phyloP scores from a whole-genome alignment of 1,139 yeast species.

The Debaryomyces udenii region DNA sequence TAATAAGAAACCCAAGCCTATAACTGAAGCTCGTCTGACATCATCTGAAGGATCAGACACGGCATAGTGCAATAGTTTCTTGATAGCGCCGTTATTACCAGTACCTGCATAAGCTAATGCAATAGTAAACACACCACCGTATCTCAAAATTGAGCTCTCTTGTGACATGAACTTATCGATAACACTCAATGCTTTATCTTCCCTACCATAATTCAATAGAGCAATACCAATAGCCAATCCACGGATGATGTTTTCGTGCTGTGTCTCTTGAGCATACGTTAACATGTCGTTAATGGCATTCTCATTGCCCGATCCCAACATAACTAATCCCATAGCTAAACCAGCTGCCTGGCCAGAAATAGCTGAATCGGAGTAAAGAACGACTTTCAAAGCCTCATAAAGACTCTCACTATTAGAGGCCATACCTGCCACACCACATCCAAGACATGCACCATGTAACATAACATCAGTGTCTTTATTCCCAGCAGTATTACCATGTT shows the following conservation, averaged over 20 bases:
- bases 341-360: conserved; percentile 98
- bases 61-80: conserved; percentile 85
- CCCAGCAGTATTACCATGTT: conserved; percentile 66
- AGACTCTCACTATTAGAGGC: conserved; percentile 75
- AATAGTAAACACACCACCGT: conserved; percentile 93
- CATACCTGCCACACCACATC: conserved; percentile 97
- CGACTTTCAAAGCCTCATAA: conserved; percentile 82
- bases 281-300: conserved; percentile 80
- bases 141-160: conserved; percentile 84
- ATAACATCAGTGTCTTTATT: conserved; percentile 81
- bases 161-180: conserved; percentile 70
- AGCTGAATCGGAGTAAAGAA: conserved; percentile 88
- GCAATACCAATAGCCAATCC: conserved; percentile 92
- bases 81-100: conserved; percentile 84
- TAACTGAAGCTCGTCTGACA: conserved; percentile 95
- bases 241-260: conserved; percentile 92
- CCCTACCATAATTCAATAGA: conserved; percentile 81
- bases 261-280: conserved; percentile 91
- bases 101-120: conserved; percentile 98
- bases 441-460: conserved; percentile 94
- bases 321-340: conserved; percentile 91
- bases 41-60: conserved; percentile 97
- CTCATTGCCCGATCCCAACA: conserved; percentile 90
- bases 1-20: conserved; percentile 89
- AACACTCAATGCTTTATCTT: conserved; percentile 74